A percentile compares a stretch with the other conserved stretches of the same genome.
Conservation (phyloP, 2,329 filamentous ascomycete species). For the Phyllosticta citribraziliensis region DNA sequence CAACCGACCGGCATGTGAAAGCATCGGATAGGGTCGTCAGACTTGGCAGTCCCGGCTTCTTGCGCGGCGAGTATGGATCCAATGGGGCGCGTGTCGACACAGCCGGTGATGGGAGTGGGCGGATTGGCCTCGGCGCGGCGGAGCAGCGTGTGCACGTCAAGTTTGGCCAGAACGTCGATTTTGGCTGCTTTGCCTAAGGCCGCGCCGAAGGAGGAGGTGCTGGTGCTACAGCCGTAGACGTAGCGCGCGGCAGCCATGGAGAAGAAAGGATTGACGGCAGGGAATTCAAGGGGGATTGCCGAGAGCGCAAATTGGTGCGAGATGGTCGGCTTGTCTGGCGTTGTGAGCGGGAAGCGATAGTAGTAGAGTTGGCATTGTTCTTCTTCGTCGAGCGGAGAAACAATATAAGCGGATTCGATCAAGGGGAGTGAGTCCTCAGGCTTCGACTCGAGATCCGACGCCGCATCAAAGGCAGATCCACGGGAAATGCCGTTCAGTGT, state of each 20-base stretch:
- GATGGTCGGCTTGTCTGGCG: slow-evolving; percentile 50
- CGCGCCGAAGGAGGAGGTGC: slow-evolving; percentile 46
- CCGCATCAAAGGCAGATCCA: slow-evolving; percentile 17
- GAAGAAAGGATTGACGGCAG: slow-evolving; percentile 44
- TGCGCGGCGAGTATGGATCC: slow-evolving; percentile 39
- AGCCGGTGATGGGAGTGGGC: slow-evolving; percentile 46
- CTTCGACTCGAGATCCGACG: slow-evolving; percentile 12
- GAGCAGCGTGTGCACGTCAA: slow-evolving; percentile 48
- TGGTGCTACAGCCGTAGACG: slow-evolving; percentile 58
- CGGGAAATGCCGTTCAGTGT: not conserved
- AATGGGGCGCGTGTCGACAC: slow-evolving; percentile 50
- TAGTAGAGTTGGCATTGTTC: slow-evolving; percentile 63
- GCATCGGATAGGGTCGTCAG: slow-evolving; percentile 47
- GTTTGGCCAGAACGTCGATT: slow-evolving; percentile 55
- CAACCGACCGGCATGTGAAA: slow-evolving; percentile 52
- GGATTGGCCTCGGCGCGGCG: slow-evolving; percentile 38
- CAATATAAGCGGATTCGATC: slow-evolving; percentile 11
- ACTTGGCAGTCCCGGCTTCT: slow-evolving; percentile 9
- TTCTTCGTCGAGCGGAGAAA: slow-evolving; percentile 34
- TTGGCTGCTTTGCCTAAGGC: slow-evolving; percentile 56
- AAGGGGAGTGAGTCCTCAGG: slow-evolving; percentile 20
- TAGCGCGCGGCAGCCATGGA: slow-evolving; percentile 51
- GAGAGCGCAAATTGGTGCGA: slow-evolving; percentile 55
- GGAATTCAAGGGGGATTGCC: slow-evolving; percentile 59
- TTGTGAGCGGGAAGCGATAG: slow-evolving; percentile 48